Evolutionary conservation across 768 basidiomycete species (phyloP).

Genomic region (Russula olivacea): DNA sequence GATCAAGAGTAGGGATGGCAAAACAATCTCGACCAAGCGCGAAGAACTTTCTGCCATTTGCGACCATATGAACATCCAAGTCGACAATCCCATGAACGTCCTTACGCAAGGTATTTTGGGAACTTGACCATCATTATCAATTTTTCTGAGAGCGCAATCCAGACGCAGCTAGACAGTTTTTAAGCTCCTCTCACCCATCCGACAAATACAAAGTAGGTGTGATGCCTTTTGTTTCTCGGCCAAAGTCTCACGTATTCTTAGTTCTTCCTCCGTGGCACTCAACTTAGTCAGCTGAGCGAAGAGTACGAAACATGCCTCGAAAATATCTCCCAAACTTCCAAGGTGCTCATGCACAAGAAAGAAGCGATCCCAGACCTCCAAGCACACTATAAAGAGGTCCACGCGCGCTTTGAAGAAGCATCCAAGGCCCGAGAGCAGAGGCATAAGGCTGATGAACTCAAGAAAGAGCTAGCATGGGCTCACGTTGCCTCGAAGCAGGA

Average conservation of each 20-base stretch:
- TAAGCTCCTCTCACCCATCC: constrained; percentile 69
- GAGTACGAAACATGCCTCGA: constrained; percentile 76
- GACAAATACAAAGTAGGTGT: constrained; percentile 82
- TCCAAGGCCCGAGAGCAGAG: constrained; percentile 66
- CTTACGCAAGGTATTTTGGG: constrained; percentile 64
- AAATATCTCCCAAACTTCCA: constrained; percentile 65
- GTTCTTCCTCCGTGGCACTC: constrained; percentile 95
- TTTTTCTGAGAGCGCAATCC: background rate
- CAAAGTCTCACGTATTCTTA: constrained; percentile 31
- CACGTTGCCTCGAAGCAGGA: constrained; percentile 67
- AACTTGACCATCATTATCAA: background rate
- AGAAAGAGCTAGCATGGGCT: constrained; percentile 84
- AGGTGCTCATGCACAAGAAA: constrained; percentile 61
- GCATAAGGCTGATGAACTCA: constrained; percentile 59
- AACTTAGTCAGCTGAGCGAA: constrained; percentile 77
- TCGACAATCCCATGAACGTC: constrained; percentile 94
- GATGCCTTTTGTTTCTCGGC: background rate
- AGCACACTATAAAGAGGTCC: constrained; percentile 50
- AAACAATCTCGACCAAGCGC: constrained; percentile 65
- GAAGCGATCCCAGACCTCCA: constrained; percentile 75
- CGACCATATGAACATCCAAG: constrained; percentile 95
- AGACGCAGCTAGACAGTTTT: constrained; percentile 49
- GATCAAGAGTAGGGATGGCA: constrained; percentile 65
- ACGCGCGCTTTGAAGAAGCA: constrained; percentile 62
- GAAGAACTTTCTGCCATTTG: constrained; percentile 84